A percentile compares a stretch with the other conserved stretches of the same genome.
Evolutionary conservation across 352 stramenopile genomes (phyloP).

Genomic region (Globisporangium uncinulatum): DNA sequence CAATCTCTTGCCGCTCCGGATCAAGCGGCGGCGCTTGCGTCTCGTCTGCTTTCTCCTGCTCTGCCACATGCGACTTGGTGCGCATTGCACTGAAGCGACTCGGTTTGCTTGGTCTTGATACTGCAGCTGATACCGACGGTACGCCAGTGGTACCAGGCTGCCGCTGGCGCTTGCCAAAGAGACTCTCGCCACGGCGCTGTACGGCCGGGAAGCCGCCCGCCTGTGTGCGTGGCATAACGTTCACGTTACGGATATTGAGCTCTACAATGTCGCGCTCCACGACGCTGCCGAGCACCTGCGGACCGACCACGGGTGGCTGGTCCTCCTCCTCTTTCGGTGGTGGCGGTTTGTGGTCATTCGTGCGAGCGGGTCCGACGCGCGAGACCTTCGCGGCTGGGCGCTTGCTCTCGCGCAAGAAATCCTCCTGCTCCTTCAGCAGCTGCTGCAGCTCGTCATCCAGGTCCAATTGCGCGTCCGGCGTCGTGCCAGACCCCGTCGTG

Average conservation of each 20-base stretch:
- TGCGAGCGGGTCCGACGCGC: conserved; percentile 14
- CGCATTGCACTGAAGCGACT: conserved; percentile 20
- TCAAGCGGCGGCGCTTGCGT: conserved; percentile 5
- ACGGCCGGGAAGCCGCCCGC: conserved; percentile 57
- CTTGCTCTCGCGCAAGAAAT: conserved; percentile 61
- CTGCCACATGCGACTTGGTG: conserved; percentile 3
- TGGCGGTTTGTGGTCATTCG: not conserved
- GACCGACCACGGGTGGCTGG: conserved; percentile 11
- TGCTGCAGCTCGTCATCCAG: conserved; percentile 74
- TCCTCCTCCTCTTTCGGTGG: not conserved
- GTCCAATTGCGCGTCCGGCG: conserved; percentile 27
- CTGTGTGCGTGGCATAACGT: conserved; percentile 23
- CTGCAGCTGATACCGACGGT: not conserved
- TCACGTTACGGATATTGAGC: conserved; percentile 27
- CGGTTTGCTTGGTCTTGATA: conserved; percentile 6
- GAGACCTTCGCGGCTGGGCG: conserved; percentile 52
- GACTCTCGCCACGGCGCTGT: conserved; percentile 44
- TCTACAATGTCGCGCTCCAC: conserved; percentile 54
- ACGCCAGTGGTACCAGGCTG: not conserved
- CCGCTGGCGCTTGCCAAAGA: conserved; percentile 58
- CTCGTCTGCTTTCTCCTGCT: no score
- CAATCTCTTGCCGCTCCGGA: conserved; percentile 43
- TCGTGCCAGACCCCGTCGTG: not conserved
- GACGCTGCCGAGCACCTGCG: conserved; percentile 48
- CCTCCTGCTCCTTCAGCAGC: conserved; percentile 77